Conservation (phyloP, 805 yeast species). For the Citeromyces matritensis region DNA sequence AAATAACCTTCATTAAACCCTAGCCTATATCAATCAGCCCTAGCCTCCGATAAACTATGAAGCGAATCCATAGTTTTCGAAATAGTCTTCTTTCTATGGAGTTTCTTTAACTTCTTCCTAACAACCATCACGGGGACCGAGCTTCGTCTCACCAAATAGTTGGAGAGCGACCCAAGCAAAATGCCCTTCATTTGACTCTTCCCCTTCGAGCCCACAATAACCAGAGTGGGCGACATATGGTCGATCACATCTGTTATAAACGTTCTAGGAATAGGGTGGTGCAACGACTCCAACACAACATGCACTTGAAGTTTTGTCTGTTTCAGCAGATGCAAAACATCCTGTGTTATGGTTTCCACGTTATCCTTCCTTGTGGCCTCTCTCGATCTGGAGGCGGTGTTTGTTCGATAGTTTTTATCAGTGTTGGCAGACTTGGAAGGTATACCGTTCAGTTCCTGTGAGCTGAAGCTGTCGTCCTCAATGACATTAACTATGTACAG, state of each 20-base stretch:
- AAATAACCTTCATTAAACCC: neutral
- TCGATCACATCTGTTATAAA: constrained; percentile 57
- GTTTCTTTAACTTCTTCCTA: constrained; percentile 53
- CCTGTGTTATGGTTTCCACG: constrained; percentile 25
- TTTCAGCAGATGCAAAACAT: constrained; percentile 28
- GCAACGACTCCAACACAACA: constrained; percentile 58
- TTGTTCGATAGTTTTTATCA: neutral
- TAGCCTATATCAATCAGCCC: constrained; percentile 14
- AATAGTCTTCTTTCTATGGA: constrained; percentile 31
- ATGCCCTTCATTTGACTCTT: constrained; percentile 61
- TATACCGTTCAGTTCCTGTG: constrained; percentile 19
- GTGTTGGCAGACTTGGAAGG: constrained; percentile 5
- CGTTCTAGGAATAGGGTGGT: constrained; percentile 64
- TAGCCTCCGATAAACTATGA: constrained; percentile 23
- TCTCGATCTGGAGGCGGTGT: constrained; percentile 4
- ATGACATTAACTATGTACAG: constrained; percentile 54
- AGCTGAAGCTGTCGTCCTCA: constrained; percentile 23
- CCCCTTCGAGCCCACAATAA: constrained; percentile 66
- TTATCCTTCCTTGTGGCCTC: constrained; percentile 18
- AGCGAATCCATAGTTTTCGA: constrained; percentile 37
- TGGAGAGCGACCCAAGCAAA: constrained; percentile 56
- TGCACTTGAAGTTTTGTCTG: constrained; percentile 61
- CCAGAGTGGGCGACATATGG: constrained; percentile 57
- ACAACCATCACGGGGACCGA: constrained; percentile 76
- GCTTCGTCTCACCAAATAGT: constrained; percentile 56